Evolutionary conservation across 2,329 filamentous ascomycete genomes (phyloP), one percentile per base, ranked within the genome.

Genomic region (Fusarium sterilihyphosum): DNA sequence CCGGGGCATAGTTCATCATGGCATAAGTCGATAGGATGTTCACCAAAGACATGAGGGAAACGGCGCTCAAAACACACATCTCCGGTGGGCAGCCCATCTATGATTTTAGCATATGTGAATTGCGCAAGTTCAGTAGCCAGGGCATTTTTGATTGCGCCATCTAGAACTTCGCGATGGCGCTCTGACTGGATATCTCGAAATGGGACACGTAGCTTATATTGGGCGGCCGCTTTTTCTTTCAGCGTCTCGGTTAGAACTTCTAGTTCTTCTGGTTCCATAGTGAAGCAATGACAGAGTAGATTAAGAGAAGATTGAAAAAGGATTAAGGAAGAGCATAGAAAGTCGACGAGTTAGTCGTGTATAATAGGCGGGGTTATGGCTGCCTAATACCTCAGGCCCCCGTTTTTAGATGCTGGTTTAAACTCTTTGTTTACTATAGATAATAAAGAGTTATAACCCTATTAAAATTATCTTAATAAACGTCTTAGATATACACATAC

Each of bases 401-500:
- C 35, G 0, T 37, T 37, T 2, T 18, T 18, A 17, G 1, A 37
- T 37, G 16, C 1, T 37, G 35, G 14, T 35, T 35, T 1, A 9
- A 29, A 29, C 29, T 29, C 7, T 29, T 29, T 29, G 7, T 29
- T 29, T 29, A 29, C 26, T 29, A 29, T 29, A 29, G 26, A 29
- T 29, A 29, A 29, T 29, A 29, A 29, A 29, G 26, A 29, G 26
- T 29, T 29, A 29, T 29, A 29, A 29, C 2, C 26, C 26, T 29
- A 29, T 29, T 29, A 29, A 29, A 29, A 29, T 29, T 29, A 8
- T 29, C 26, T 29, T 29, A 29, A 29, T 29, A 29, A 29, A 29
- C 29, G 29, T 29, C 26, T 29, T 29, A 29, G 26, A 29, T 29
- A 29, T 29, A 29, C 26, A 29, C 26, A 29, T 29, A 29, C 26